A percentile compares a stretch with the other conserved stretches of the same genome.
Evolutionary conservation across 441 rosid genomes (phyloP).

Genomic region (Gossypium schwendimanii): DNA sequence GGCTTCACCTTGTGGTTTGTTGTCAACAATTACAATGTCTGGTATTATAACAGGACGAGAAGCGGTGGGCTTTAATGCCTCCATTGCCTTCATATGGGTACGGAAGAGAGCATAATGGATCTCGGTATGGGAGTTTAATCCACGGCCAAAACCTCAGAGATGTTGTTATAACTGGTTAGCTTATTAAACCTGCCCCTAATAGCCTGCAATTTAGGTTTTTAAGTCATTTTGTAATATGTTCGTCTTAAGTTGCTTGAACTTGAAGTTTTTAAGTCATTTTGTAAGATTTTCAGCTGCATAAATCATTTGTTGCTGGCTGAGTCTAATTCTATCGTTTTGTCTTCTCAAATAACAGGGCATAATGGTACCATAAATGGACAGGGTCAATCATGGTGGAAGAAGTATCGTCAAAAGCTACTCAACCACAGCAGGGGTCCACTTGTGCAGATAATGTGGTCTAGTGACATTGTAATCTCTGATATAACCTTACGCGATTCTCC

Average conservation of each 20-base stretch:
- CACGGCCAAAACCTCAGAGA: constrained; percentile 95
- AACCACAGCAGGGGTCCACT: constrained; percentile 91
- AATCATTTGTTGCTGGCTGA: constrained; percentile 1
- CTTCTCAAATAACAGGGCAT: constrained; percentile 53
- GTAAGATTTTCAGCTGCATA: not conserved
- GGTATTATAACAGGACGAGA: constrained; percentile 50
- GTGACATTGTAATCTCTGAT: constrained; percentile 65
- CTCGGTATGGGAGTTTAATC: constrained; percentile 89
- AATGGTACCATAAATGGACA: constrained; percentile 95
- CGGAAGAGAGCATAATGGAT: constrained; percentile 86
- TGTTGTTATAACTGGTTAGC: constrained; percentile 71
- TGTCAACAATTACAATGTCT: not conserved
- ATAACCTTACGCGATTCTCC: constrained; percentile 83
- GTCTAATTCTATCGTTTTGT: constrained; percentile 1
- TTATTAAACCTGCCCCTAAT: not conserved
- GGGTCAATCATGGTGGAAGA: constrained; percentile 94
- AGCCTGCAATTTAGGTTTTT: not conserved
- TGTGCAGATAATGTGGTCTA: constrained; percentile 91
- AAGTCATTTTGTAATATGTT: not conserved
- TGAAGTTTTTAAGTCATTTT: not conserved
- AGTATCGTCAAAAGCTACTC: constrained; percentile 79
- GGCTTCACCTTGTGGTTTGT: not conserved
- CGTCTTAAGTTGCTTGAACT: not conserved
- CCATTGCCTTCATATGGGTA: constrained; percentile 89
- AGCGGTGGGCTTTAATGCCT: constrained; percentile 82